A percentile compares a stretch with the other conserved stretches of the same genome.
Evolutionary conservation across 306 rosid genomes (phyloP).

Genomic region (Quercus bicolor): DNA sequence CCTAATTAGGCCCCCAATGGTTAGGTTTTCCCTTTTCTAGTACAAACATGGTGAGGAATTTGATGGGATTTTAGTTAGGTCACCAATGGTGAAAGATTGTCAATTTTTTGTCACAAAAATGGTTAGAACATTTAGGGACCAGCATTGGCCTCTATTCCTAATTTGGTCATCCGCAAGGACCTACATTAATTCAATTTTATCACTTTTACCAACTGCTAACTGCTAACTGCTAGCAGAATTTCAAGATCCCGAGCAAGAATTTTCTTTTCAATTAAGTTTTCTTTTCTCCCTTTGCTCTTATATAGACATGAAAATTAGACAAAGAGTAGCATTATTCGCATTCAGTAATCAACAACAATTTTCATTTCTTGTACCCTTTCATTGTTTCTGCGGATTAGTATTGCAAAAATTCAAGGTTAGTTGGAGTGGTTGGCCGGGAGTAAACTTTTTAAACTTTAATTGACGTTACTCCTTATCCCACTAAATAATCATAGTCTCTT

Average conservation of each 20-base stretch:
- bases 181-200: slow-evolving; percentile 5
- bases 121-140: background rate
- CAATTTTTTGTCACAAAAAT: background rate
- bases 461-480: background rate
- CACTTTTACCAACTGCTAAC: slow-evolving; percentile 24
- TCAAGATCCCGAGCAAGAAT: background rate
- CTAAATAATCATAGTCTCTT: background rate
- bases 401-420: background rate
- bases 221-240: background rate
- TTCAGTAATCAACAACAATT: background rate
- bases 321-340: too few relatives aligned
- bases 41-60: background rate
- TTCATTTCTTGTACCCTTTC: background rate
- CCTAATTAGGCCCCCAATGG: too few relatives aligned
- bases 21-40: too few relatives aligned
- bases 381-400: background rate
- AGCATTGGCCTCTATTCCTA: background rate
- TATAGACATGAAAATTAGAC: too few relatives aligned
- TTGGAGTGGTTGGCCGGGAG: slow-evolving; percentile 3
- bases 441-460: background rate
- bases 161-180: slow-evolving; percentile 33
- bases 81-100: background rate
- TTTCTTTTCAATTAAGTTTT: background rate
- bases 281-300: background rate
- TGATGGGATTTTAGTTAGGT: background rate